A percentile compares a stretch with the other conserved stretches of the same genome.
These are phyloP conservation scores for Scopulariopsis brevicaulis DNA, from an alignment of 2,329 filamentous ascomycete species.

Conservation along the genomic window DNA sequence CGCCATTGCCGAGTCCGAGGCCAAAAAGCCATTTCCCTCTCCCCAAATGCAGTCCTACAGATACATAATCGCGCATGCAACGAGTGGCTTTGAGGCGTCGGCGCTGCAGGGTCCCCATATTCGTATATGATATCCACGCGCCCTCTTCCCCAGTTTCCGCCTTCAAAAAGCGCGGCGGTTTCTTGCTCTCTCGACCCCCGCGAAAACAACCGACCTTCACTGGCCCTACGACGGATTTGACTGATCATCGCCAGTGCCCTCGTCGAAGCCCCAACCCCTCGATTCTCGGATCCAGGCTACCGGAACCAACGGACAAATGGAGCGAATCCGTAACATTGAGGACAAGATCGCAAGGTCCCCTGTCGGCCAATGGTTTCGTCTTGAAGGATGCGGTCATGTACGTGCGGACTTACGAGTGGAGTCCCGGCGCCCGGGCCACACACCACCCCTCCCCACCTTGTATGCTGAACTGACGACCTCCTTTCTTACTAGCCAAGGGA, in stretches of 20 bases:
- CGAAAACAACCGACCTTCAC: too few relatives aligned
- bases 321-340: not conserved
- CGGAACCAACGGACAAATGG: not conserved
- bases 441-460: not conserved
- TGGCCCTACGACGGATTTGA: too few relatives aligned
- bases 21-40: not conserved
- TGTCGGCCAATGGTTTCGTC: conserved; percentile 56
- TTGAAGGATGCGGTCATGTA: conserved; percentile 64
- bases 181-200: too few relatives aligned
- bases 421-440: not conserved
- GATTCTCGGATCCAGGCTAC: not conserved
- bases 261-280: not conserved
- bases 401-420: not conserved
- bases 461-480: not conserved
- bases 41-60: not conserved
- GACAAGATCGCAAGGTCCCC: conserved; percentile 37
- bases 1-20: not conserved
- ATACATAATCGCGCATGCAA: not conserved
- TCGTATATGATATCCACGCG: not conserved
- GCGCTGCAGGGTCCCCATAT: not conserved
- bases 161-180: not conserved
- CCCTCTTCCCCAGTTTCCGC: not conserved
- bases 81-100: not conserved
- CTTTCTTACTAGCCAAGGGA: conserved; percentile 22
- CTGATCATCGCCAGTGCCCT: not conserved